A percentile compares a stretch with the other conserved stretches of the same genome.
Evolutionary conservation across 1,139 yeast genomes (phyloP).

Genomic region (Nakaseomyces kungkrabaensis): DNA sequence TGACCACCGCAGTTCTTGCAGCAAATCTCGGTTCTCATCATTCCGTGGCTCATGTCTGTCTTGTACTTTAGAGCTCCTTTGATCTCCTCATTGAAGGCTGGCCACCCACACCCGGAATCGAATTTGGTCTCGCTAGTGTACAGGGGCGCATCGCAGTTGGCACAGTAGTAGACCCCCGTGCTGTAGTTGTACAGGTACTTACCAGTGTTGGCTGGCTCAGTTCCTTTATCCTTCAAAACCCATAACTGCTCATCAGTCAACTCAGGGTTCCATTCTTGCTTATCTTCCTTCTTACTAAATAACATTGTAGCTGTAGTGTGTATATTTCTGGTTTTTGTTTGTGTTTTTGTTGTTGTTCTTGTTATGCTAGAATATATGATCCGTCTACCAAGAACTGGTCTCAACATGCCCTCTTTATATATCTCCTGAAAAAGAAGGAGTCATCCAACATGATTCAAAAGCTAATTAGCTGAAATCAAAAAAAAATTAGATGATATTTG

Average conservation of each 20-base stretch:
- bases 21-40: slow-evolving; percentile 78
- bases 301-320: background rate
- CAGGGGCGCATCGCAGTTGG: slow-evolving; percentile 71
- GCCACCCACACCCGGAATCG: slow-evolving; percentile 95
- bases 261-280: slow-evolving; percentile 60
- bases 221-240: slow-evolving; percentile 68
- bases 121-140: slow-evolving; percentile 76
- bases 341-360: too few relatives aligned
- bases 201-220: slow-evolving; percentile 79
- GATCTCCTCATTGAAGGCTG: slow-evolving; percentile 83
- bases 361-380: too few relatives aligned
- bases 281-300: background rate
- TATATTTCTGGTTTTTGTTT: too few relatives aligned
- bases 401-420: too few relatives aligned
- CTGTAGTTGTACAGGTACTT: slow-evolving; percentile 42
- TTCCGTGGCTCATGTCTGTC: slow-evolving; percentile 58
- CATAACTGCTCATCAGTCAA: slow-evolving; percentile 69
- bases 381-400: too few relatives aligned
- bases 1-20: slow-evolving; percentile 90
- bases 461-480: too few relatives aligned
- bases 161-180: slow-evolving; percentile 69
- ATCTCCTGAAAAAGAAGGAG: too few relatives aligned
- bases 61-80: slow-evolving; percentile 51
- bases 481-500: too few relatives aligned
- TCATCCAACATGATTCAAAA: too few relatives aligned